Evolutionary conservation across 2,329 filamentous ascomycete species (phyloP), one percentile per base, ranked within the genome.

Genomic region (Epichloe sylvatica): DNA sequence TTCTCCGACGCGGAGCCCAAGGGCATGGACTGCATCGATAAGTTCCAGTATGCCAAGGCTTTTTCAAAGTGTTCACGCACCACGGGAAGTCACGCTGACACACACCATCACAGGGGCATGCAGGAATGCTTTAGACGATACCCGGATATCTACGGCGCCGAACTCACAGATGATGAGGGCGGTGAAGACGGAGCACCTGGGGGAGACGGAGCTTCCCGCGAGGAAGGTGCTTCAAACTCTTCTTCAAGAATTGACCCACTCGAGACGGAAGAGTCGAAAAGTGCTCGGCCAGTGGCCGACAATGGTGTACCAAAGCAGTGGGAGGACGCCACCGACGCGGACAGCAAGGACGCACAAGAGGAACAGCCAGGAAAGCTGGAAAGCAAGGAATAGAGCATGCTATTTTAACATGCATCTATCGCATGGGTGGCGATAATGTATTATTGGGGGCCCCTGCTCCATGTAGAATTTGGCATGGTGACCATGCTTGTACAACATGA

Each of bases 11-110:
- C 94, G 64, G 92, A 98, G 64, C 90, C 90, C 36, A 98, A 98
- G 80, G 91, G 91, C 47, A 91, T 95, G 73, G 89, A 96, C 64
- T 96, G 90, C 71, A 92, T 96, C 62, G 89, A 95, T 30, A 94
- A 92, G 71, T 96, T 96, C 77, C 90, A 94, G 88, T 92, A 75
- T 44, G 84, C 77, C 23, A 12, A 6, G 25, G 36, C 30, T 36
- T 25, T 25, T 3, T 7, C 35, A 15, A 6, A 25, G 12, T 37
- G 35, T 13, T 1, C 4, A 7, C 12, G 35, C 11, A 15, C 15
- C 9, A 4, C 8, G 30, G 8, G 8, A 30, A 30, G 9, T 11
- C 3, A 11, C 30, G 25, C 53, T 65, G 60, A 72, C 51, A 38
- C 54, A 72, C 51, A 38, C 54, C 55, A 48, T 49, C 51, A 60